Conservation (phyloP, 2,329 filamentous ascomycete species). For the Neonectria ditissima region DNA sequence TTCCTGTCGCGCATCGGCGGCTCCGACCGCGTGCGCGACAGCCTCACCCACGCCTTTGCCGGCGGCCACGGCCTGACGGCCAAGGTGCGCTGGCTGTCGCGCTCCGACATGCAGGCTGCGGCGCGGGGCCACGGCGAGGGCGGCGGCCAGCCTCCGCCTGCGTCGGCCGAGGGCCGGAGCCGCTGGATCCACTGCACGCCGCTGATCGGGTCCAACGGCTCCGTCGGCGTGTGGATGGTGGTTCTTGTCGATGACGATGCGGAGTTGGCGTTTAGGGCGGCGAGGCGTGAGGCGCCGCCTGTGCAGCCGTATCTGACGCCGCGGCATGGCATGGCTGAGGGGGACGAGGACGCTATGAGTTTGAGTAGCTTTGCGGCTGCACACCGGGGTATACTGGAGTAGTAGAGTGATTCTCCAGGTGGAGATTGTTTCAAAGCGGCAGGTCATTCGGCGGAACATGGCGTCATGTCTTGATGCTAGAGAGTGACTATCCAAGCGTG, state of each 20-base stretch:
- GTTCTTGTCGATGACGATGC: constrained; percentile 76
- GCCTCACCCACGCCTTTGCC: constrained; percentile 68
- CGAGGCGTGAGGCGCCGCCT: constrained; percentile 32
- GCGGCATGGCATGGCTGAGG: neutral
- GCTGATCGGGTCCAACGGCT: constrained; percentile 72
- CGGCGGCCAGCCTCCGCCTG: constrained; percentile 27
- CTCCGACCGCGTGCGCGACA: constrained; percentile 59
- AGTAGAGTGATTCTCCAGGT: neutral
- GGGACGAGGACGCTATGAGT: constrained; percentile 38
- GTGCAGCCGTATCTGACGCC: constrained; percentile 26
- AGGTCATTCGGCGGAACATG: no score
- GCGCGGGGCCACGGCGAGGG: constrained; percentile 54
- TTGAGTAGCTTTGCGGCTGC: constrained; percentile 39
- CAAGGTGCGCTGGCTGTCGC: constrained; percentile 75
- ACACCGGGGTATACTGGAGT: constrained; percentile 11
- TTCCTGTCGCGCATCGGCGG: constrained; percentile 67
- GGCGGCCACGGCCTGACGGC: constrained; percentile 79
- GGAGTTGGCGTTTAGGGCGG: constrained; percentile 19
- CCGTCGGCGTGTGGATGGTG: constrained; percentile 83
- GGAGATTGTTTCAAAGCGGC: no score
- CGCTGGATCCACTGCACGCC: constrained; percentile 85
- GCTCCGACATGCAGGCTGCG: constrained; percentile 24
- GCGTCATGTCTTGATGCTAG: no score
- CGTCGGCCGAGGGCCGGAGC: constrained; percentile 63
- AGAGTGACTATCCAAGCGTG: no score